Evolutionary conservation across 139 green algal species (phyloP).

Genomic region (Ulvella scutata): DNA sequence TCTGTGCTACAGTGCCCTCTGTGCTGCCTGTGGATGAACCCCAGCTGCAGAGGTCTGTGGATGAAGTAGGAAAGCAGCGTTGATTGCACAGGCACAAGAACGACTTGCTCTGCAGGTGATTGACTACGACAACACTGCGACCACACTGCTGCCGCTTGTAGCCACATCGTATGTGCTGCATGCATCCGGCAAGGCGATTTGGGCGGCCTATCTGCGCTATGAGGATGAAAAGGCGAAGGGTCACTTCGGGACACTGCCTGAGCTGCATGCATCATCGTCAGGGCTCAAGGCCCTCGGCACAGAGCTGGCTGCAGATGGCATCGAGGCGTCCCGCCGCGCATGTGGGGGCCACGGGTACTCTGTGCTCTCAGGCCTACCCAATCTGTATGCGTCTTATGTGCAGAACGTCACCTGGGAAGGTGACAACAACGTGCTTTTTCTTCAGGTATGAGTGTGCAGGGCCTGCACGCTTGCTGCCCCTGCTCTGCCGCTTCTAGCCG

Average conservation of each 20-base stretch:
- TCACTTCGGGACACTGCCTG: slow-evolving; percentile 68
- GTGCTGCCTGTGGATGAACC: no score
- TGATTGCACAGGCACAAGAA: no score
- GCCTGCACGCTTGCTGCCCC: no score
- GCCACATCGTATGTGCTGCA: slow-evolving; percentile 67
- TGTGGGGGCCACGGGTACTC: slow-evolving; percentile 90
- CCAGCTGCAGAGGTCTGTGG: no score
- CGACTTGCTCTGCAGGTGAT: slow-evolving; percentile 48
- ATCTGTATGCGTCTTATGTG: slow-evolving; percentile 63
- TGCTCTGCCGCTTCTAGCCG: no score
- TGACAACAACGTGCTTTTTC: slow-evolving; percentile 80
- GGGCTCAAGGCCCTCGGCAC: slow-evolving; percentile 69
- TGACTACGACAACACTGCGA: slow-evolving; percentile 82
- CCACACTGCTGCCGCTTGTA: slow-evolving; percentile 68
- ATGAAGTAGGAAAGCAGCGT: no score
- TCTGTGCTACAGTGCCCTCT: no score
- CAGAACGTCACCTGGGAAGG: slow-evolving; percentile 91
- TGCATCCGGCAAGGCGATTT: slow-evolving; percentile 68
- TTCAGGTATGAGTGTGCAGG: slow-evolving; percentile 29
- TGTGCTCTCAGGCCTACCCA: slow-evolving; percentile 59
- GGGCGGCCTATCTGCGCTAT: slow-evolving; percentile 51
- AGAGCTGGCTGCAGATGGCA: slow-evolving; percentile 49
- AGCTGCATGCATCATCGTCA: slow-evolving; percentile 73
- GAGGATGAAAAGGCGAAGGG: slow-evolving; percentile 43
- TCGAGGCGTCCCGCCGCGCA: slow-evolving; percentile 51